Base-by-base conservation (phyloP, 2,329 filamentous ascomycete species). In the Ophiostoma sp. region DNA sequence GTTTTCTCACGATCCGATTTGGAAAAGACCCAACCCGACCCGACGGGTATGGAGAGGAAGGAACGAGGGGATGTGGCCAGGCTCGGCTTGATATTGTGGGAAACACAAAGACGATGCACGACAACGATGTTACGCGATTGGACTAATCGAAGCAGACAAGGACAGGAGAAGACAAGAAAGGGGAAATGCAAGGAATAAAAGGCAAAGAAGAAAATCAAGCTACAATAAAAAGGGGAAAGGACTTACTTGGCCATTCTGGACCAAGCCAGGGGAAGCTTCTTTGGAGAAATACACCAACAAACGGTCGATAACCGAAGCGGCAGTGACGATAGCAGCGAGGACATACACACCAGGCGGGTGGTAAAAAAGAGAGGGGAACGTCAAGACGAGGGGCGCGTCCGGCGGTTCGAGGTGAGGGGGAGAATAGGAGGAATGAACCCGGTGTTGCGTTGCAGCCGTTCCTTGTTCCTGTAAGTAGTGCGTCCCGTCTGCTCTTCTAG, bases 241-340 rank as follows among this genome's bases (percentile, higher is more conserved):
- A 71, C 69, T 2, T 71, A 71, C 69, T 63, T 50, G 15, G 52
- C 55, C 69, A 71, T 71, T 63, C 17, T 71, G 36, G 52, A 22
- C 55, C 52, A 71, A 6, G 4, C 64, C 42, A 68, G 42, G 42
- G 15, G 42, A 33, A 33, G 5, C 17, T 50, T 68, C 17, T 33
- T 50, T 11, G 25, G 28, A 48, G 55, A 61, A 33, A 48, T 8
- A 19, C 52, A 52, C 69, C 69, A 61, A 48, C 52, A 36, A 25
- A 48, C 69, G 52, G 69, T 28, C 19, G 39, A 33, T 22, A 71
- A 33, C 69, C 69, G 55, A 63, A 39, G 69, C 39, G 52, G 69
- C 69, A 59, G 50, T 33, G 42, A 50, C 3, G 15, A 57, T 12
- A 57, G 19, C 31, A 42, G 50, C 31, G 15, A 33, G 48, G 33